Evolutionary conservation across 2,329 filamentous ascomycete genomes (phyloP).

Genomic region (Tolypocladium sp.): DNA sequence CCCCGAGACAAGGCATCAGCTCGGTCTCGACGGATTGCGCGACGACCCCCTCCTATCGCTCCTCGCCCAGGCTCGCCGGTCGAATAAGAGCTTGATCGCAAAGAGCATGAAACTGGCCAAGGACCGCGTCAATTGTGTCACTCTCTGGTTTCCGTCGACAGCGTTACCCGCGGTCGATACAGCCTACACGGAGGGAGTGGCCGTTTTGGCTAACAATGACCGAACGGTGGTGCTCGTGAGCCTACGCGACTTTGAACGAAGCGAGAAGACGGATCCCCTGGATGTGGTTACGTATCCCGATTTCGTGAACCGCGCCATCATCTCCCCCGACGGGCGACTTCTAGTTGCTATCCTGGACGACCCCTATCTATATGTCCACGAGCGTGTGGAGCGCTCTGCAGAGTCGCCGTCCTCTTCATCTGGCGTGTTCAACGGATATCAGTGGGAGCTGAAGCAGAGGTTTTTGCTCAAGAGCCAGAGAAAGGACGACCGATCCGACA

Average conservation of each 20-base stretch:
- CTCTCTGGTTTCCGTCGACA: conserved; percentile 48
- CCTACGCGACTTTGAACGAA: conserved; percentile 47
- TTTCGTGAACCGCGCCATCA: conserved; percentile 86
- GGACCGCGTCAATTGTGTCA: conserved; percentile 59
- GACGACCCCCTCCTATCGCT: conserved; percentile 25
- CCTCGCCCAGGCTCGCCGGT: conserved; percentile 27
- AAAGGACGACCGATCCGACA: conserved; percentile 42
- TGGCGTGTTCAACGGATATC: conserved; percentile 21
- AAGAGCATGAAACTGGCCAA: conserved; percentile 46
- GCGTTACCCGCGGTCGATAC: conserved; percentile 14
- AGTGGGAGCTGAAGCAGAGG: conserved; percentile 42
- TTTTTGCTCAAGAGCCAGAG: conserved; percentile 51
- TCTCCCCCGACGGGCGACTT: conserved; percentile 78
- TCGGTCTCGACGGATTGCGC: conserved; percentile 24
- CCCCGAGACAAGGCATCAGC: conserved; percentile 10
- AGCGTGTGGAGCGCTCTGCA: conserved; percentile 31
- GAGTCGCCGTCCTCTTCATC: conserved; percentile 15
- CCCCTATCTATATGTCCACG: conserved; percentile 76
- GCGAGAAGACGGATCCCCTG: conserved; percentile 44
- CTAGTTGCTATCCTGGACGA: conserved; percentile 83
- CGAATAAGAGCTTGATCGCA: conserved; percentile 36
- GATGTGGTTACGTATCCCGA: conserved; percentile 68
- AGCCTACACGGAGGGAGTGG: conserved; percentile 47
- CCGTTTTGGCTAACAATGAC: conserved; percentile 83
- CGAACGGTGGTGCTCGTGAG: conserved; percentile 79